Evolutionary conservation across 371 early-diverging fungal genomes (phyloP).

Genomic region (Haplosporangium sp.): DNA sequence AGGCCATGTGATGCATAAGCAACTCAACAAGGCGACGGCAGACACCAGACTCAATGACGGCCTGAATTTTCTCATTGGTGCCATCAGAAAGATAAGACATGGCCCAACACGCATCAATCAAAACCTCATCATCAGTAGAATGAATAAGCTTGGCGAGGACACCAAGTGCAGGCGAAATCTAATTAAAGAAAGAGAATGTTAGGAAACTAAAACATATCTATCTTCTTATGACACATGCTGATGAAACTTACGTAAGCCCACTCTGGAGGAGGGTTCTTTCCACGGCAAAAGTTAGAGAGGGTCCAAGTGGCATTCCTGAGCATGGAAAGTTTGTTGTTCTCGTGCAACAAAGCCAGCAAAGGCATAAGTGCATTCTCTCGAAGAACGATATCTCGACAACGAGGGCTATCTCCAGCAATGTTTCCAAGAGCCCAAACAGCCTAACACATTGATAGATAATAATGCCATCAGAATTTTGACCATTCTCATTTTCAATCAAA

Average conservation of each 20-base stretch:
- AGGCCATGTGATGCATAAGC: slow-evolving; percentile 84
- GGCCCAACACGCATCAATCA: slow-evolving; percentile 99
- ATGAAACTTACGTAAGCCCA: slow-evolving; percentile 79
- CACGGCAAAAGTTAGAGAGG: slow-evolving; percentile 98
- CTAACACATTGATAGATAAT: slow-evolving; percentile 52
- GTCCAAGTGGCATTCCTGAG: slow-evolving; percentile 99
- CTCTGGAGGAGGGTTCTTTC: slow-evolving; percentile 97
- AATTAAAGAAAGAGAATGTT: slow-evolving; percentile 20
- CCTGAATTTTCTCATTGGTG: slow-evolving; percentile 94
- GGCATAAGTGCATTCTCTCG: slow-evolving; percentile 87
- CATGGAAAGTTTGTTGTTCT: slow-evolving; percentile 92
- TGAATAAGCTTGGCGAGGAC: slow-evolving; percentile 93
- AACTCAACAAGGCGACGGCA: slow-evolving; percentile 94
- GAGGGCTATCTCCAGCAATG: slow-evolving; percentile 99
- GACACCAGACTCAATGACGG: slow-evolving; percentile 96
- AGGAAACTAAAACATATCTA: not conserved
- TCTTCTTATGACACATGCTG: not conserved
- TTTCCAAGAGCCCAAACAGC: slow-evolving; percentile 99
- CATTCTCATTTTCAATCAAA: not conserved
- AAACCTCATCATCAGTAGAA: slow-evolving; percentile 93
- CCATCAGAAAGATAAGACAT: slow-evolving; percentile 99
- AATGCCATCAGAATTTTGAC: not conserved
- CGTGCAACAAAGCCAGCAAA: slow-evolving; percentile 86
- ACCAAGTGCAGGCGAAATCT: slow-evolving; percentile 91
- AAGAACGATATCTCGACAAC: slow-evolving; percentile 95